Percentiles rank a stretch among this genome's conserved stretches.
phyloP scores from a whole-genome alignment of 495 filamentous ascomycete species.

The Penicillium cataractarum region DNA sequence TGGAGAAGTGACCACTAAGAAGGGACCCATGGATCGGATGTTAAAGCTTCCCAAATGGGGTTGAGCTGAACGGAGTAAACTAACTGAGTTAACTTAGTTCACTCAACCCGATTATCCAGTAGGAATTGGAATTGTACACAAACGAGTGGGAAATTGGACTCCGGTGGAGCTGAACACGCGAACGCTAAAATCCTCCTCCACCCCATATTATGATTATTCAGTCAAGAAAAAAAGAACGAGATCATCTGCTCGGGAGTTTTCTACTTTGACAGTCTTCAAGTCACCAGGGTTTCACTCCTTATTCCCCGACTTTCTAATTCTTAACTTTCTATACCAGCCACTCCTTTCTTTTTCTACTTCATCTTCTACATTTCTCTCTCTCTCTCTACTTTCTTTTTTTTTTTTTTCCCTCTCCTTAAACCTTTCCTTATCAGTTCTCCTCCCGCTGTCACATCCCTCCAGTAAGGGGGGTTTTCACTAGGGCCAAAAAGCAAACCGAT shows the following conservation, averaged over 20 bases:
- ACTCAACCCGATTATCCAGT: neutral
- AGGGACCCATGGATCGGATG: constrained; percentile 12
- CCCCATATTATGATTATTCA: constrained; percentile 2
- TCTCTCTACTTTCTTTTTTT: constrained; percentile 6
- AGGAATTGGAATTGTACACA: constrained; percentile 1
- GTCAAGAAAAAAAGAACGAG: constrained; percentile 10
- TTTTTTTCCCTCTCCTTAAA: constrained; percentile 4
- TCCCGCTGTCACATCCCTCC: constrained; percentile 5
- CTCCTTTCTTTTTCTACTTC: constrained; percentile 5
- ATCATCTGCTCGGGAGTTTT: constrained; percentile 2
- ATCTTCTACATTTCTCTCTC: constrained; percentile 1
- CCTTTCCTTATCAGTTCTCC: constrained; percentile 18
- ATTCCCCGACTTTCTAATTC: constrained; percentile 4
- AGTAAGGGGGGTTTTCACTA: constrained; percentile 25
- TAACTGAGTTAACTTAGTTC: neutral
- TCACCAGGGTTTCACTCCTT: constrained; percentile 1
- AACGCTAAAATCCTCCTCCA: constrained; percentile 21
- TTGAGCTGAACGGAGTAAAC: neutral
- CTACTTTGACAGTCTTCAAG: constrained; percentile 1
- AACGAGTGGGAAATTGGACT: constrained; percentile 32
- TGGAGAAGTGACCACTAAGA: neutral
- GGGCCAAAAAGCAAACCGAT: neutral
- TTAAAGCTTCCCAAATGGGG: constrained; percentile 10
- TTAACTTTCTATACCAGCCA: constrained; percentile 15
- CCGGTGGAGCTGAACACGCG: constrained; percentile 23